These are phyloP conservation scores for Periconia digitata DNA, from an alignment of 2,329 filamentous ascomycete species.

Conservation along the genomic window DNA sequence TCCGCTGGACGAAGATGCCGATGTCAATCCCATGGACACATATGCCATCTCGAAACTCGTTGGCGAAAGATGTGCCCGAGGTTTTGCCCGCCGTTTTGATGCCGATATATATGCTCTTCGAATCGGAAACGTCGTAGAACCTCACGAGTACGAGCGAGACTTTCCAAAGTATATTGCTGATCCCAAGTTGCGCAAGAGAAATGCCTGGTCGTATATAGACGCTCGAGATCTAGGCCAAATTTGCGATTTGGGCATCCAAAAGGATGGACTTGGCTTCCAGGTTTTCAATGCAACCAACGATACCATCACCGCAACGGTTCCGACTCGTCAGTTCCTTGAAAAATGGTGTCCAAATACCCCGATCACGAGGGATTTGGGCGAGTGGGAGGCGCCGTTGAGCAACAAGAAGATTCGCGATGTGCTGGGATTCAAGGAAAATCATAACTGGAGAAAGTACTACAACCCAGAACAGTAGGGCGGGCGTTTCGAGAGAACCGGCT, in stretches of 20 bases:
- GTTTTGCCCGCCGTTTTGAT: constrained; percentile 58
- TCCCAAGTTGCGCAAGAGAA: constrained; percentile 55
- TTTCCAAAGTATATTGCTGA: constrained; percentile 56
- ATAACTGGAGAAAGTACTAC: constrained; percentile 59
- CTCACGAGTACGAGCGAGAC: constrained; percentile 59
- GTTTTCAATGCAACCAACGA: constrained; percentile 67
- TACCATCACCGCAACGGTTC: constrained; percentile 57
- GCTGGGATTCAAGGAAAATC: constrained; percentile 61
- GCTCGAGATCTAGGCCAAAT: constrained; percentile 64
- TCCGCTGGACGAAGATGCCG: constrained; percentile 61
- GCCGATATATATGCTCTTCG: constrained; percentile 63
- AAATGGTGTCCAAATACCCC: constrained; percentile 52
- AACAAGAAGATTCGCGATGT: constrained; percentile 63
- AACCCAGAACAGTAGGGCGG: constrained; percentile 27
- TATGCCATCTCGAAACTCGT: constrained; percentile 64
- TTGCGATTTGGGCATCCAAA: constrained; percentile 56
- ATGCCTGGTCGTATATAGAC: constrained; percentile 67
- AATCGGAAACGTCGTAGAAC: constrained; percentile 64
- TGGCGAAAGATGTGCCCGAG: constrained; percentile 59
- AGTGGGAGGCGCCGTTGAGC: constrained; percentile 61
- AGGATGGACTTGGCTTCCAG: constrained; percentile 61
- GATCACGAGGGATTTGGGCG: constrained; percentile 59
- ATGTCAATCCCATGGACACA: constrained; percentile 62
- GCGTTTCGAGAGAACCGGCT: no score
- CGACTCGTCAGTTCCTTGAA: constrained; percentile 56